These are phyloP conservation scores for Fusarium domesticum DNA, from an alignment of 2,329 filamentous ascomycete species.

Conservation along the genomic window DNA sequence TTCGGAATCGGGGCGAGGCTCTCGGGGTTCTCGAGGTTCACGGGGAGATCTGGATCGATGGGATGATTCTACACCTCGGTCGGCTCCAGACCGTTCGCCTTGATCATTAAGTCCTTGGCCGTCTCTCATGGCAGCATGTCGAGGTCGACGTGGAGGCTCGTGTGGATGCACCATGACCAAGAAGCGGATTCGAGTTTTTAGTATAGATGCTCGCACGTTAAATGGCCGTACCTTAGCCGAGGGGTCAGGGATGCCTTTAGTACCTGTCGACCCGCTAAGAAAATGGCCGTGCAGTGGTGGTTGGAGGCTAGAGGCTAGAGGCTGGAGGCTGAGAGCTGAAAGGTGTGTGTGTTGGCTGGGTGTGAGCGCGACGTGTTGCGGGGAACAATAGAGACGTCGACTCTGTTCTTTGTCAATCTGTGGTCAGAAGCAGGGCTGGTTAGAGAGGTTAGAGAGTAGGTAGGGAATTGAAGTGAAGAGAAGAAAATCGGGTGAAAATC, in stretches of 20 bases:
- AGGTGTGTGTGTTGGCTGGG: slow-evolving; percentile 7
- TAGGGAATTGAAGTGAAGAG: background rate
- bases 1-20: slow-evolving; percentile 31
- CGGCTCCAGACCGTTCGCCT: slow-evolving; percentile 37
- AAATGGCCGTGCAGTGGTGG: slow-evolving; percentile 15
- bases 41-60: slow-evolving; percentile 34
- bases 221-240: slow-evolving; percentile 42
- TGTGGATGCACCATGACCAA: slow-evolving; percentile 31
- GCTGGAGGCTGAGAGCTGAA: slow-evolving; percentile 15
- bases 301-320: slow-evolving; percentile 1
- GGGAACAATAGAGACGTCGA: background rate
- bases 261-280: slow-evolving; percentile 21
- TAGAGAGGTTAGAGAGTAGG: background rate
- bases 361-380: slow-evolving; percentile 6
- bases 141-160: slow-evolving; percentile 35
- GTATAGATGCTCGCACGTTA: slow-evolving; percentile 31
- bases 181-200: slow-evolving; percentile 40
- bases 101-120: slow-evolving; percentile 36
- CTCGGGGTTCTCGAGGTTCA: slow-evolving; percentile 23
- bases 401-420: background rate
- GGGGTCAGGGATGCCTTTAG: slow-evolving; percentile 26
- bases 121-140: slow-evolving; percentile 43
- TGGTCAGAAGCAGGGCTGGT: background rate
- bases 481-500: background rate
- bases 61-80: slow-evolving; percentile 34